Percentiles rank a stretch among this genome's conserved stretches.
Conservation (phyloP, 331 rosid genomes). For the Quercus tomentella region DNA sequence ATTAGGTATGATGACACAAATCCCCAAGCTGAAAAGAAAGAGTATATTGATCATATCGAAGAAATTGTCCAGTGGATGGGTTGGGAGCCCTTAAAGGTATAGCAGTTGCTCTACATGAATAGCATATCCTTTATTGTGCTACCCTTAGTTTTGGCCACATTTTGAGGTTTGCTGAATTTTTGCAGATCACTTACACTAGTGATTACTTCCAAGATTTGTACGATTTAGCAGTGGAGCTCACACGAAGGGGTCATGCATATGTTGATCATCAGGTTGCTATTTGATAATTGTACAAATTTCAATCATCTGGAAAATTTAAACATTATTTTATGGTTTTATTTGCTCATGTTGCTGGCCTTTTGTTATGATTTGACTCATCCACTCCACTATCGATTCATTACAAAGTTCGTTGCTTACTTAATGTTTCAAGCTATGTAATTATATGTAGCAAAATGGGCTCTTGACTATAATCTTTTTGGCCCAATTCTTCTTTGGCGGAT, state of each 20-base stretch:
- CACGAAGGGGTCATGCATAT: slow-evolving; percentile 77
- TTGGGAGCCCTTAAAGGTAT: slow-evolving; percentile 92
- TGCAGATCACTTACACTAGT: slow-evolving; percentile 90
- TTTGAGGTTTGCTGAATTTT: slow-evolving; percentile 9
- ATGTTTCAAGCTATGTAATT: neutral
- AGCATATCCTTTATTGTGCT: neutral
- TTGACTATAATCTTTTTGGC: neutral
- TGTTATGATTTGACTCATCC: neutral
- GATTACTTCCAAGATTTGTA: slow-evolving; percentile 91
- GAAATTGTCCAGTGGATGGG: slow-evolving; percentile 99
- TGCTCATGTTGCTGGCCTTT: neutral
- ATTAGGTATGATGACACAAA: slow-evolving; percentile 90
- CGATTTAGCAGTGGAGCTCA: slow-evolving; percentile 91
- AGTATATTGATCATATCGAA: slow-evolving; percentile 88
- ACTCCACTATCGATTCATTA: neutral
- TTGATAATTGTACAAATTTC: neutral
- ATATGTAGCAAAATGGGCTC: neutral
- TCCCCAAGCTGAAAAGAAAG: slow-evolving; percentile 95
- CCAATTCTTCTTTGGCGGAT: neutral
- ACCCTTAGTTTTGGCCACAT: neutral
- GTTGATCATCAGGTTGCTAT: slow-evolving; percentile 93
- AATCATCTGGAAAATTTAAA: neutral
- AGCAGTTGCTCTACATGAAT: slow-evolving; percentile 5
- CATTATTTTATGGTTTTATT: neutral
- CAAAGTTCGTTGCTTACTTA: neutral